Evolutionary conservation across 2,329 filamentous ascomycete genomes (phyloP).

Genomic region (Colletotrichum sp.): DNA sequence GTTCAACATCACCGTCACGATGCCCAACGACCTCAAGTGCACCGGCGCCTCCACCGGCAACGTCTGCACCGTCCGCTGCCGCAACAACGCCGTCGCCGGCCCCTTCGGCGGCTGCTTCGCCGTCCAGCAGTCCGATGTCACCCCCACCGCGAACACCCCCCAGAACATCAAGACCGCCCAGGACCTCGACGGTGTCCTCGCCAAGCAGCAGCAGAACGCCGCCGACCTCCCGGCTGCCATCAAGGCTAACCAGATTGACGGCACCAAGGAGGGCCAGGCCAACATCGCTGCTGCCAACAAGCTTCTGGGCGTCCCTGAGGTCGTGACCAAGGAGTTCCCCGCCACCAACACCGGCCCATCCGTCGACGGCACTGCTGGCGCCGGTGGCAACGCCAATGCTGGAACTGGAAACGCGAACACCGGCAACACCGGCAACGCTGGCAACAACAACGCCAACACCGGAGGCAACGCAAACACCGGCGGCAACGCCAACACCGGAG

Average conservation of each 20-base stretch:
- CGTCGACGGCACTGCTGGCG: constrained; percentile 10
- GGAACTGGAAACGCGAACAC: constrained; percentile 15
- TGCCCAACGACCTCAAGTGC: constrained; percentile 55
- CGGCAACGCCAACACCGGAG: not conserved
- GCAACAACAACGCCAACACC: constrained; percentile 11
- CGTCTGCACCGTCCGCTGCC: constrained; percentile 62
- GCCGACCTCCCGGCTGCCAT: constrained; percentile 48
- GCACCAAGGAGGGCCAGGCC: constrained; percentile 27
- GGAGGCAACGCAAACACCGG: not conserved
- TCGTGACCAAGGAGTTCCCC: constrained; percentile 34
- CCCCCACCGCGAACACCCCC: constrained; percentile 45
- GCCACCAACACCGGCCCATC: constrained; percentile 10
- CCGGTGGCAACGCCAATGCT: not conserved
- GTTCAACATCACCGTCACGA: constrained; percentile 60
- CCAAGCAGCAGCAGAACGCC: constrained; percentile 53
- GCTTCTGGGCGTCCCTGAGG: constrained; percentile 30
- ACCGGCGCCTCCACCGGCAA: constrained; percentile 60
- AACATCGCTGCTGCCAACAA: constrained; percentile 42
- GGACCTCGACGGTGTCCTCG: constrained; percentile 46
- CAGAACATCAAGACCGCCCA: constrained; percentile 50
- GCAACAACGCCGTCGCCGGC: constrained; percentile 60
- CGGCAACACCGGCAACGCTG: constrained; percentile 18
- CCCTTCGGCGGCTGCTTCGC: constrained; percentile 64
- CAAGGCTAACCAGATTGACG: constrained; percentile 47
- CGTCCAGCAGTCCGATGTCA: constrained; percentile 56